Percentiles rank a stretch among this genome's conserved stretches.
Evolutionary conservation across 2,329 filamentous ascomycete species (phyloP).

Genomic region (Aureobasidium vineae): DNA sequence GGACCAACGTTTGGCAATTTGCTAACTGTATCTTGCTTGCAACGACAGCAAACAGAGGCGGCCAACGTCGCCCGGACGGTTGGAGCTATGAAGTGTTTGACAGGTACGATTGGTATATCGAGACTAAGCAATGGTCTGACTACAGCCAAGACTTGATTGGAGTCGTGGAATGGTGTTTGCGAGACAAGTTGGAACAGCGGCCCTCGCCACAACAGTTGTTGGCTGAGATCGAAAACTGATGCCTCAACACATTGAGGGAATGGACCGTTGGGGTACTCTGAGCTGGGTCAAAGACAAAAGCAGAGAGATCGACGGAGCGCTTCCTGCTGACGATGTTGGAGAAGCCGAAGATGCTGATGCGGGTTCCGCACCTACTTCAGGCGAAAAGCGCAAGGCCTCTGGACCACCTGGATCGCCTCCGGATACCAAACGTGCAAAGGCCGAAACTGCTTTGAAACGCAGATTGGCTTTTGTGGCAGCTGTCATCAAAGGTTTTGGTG

Average conservation of each 20-base stretch:
- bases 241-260: not conserved
- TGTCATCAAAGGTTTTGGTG: too few species aligned
- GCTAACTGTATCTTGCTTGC: not conserved
- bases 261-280: not conserved
- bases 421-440: not conserved
- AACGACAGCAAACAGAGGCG: not conserved
- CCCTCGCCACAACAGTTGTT: conserved; percentile 1
- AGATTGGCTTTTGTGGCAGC: not conserved
- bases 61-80: not conserved
- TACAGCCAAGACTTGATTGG: not conserved
- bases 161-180: not conserved
- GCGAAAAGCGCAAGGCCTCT: not conserved
- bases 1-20: not conserved
- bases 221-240: not conserved
- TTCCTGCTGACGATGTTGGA: not conserved
- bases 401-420: not conserved
- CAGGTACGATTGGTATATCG: too few species aligned
- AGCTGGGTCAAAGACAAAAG: not conserved
- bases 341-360: not conserved
- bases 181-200: not conserved
- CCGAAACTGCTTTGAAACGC: not conserved
- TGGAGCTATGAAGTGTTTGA: too few species aligned
- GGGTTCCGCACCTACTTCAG: not conserved
- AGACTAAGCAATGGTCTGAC: too few species aligned
- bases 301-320: not conserved